Evolutionary conservation across 306 rosid genomes (phyloP).

Genomic region (Abrus precatorius): DNA sequence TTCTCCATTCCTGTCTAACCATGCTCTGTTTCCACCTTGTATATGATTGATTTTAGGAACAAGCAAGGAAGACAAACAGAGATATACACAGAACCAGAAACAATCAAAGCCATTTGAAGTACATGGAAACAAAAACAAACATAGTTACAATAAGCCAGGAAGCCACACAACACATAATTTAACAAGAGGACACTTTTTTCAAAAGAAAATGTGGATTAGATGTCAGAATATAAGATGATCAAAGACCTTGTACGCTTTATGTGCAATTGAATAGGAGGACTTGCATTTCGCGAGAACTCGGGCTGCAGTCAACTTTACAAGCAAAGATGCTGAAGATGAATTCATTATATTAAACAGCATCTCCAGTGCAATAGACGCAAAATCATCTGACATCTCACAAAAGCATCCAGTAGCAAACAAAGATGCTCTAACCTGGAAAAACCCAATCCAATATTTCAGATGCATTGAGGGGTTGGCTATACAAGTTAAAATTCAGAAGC

Average conservation of each 20-base stretch:
- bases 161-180: neutral
- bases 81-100: neutral
- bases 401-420: conserved; percentile 90
- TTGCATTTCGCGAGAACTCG: conserved; percentile 70
- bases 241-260: conserved; percentile 73
- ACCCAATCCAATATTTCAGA: conserved; percentile 37
- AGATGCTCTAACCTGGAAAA: conserved; percentile 73
- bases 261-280: conserved; percentile 67
- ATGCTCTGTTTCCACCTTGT: conserved; percentile 9
- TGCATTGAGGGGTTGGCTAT: conserved; percentile 29
- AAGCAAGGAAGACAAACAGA: conserved; percentile 20
- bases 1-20: conserved; percentile 9
- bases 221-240: conserved; percentile 32
- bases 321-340: conserved; percentile 53
- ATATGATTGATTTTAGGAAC: conserved; percentile 11
- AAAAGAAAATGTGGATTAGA: conserved; percentile 13
- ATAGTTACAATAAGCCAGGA: neutral
- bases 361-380: conserved; percentile 68
- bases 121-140: neutral
- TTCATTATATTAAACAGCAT: conserved; percentile 71
- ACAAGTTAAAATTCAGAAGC: conserved; percentile 20
- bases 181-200: conserved; percentile 5
- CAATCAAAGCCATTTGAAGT: neutral
- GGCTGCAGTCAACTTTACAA: conserved; percentile 70
- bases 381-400: conserved; percentile 82